Evolutionary conservation across 495 filamentous ascomycete genomes (phyloP), one percentile per base, ranked within the genome.

Genomic region (Penicillium cinerascens): DNA sequence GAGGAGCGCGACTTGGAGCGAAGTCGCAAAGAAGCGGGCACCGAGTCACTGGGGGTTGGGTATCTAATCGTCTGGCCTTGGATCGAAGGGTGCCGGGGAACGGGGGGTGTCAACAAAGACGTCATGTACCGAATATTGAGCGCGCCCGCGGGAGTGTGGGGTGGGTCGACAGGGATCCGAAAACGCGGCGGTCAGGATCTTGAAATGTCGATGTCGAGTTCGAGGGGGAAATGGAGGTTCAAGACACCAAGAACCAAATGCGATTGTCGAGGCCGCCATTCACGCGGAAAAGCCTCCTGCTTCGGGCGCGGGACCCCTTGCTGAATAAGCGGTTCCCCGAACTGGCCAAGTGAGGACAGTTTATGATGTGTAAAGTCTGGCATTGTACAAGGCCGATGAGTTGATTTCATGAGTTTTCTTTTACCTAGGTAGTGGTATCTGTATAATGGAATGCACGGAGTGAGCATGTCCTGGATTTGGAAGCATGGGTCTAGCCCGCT

Each of bases 231-330:
- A 16, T 23, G 43, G 26, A 39, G 35, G 35, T 33, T 55, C 47
- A 40, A 59, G 47, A 26, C 48, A 55, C 45, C 44, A 52, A 52
- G 51, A 43, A 54, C 44, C 11, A 44, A 60, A 53, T 58, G 58
- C 53, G 43, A 62, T 56, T 59, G 50, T 60, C 49, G 45, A 59
- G 48, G 53, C 40, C 45, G 39, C 27, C 55, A 44, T 50, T 56
- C 65, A 71, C 61, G 61, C 59, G 64, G 64, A 68, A 71, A 70
- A 70, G 69, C 69, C 69, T 69, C 71, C 51, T 68, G 63, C 62
- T 54, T 53, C 52, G 50, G 56, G 54, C 61, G 54, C 52, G 49
- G 44, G 48, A 48, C 54, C 56, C 58, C 46, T 56, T 60, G 66
- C 58, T 73, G 64, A 72, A 59, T 72, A 71, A 70, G 51, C 63